Evolutionary conservation across 2,329 filamentous ascomycete genomes (phyloP).

Genomic region (Pyrenophora teres): DNA sequence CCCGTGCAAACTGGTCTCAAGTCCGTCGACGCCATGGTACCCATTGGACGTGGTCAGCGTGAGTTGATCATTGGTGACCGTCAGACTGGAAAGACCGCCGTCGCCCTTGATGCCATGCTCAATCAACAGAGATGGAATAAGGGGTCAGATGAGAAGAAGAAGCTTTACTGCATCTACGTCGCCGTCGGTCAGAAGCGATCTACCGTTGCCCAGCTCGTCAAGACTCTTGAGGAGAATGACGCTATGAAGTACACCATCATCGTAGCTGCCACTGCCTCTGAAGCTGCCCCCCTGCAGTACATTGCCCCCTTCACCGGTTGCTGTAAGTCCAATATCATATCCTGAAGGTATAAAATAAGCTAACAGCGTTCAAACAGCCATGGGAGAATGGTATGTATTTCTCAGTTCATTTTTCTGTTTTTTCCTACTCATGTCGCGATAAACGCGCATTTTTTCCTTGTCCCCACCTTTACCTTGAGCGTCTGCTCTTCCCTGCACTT

Average conservation of each 20-base stretch:
- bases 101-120: conserved; percentile 95
- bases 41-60: conserved; percentile 99
- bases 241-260: conserved; percentile 98
- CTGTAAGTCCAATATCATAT: background rate
- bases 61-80: conserved; percentile 99
- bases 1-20: conserved; percentile 99
- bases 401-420: too few relatives aligned
- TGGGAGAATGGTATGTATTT: conserved; percentile 55
- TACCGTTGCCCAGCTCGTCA: conserved; percentile 97
- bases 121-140: conserved; percentile 99
- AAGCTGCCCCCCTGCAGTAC: conserved; percentile 89
- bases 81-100: conserved; percentile 99
- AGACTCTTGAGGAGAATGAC: conserved; percentile 99
- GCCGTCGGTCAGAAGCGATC: conserved; percentile 99
- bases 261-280: conserved; percentile 94
- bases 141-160: conserved; percentile 85
- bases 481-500: too few relatives aligned
- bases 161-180: conserved; percentile 99
- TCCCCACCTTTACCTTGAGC: too few relatives aligned
- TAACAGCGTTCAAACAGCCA: conserved; percentile 1
- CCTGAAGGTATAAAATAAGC: background rate
- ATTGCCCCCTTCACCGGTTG: conserved; percentile 87
- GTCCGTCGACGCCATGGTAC: conserved; percentile 99
- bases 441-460: too few relatives aligned
- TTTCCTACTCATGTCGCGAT: too few relatives aligned